Evolutionary conservation across 305 asterid genomes (phyloP).

Genomic region (Andrographis paniculata): DNA sequence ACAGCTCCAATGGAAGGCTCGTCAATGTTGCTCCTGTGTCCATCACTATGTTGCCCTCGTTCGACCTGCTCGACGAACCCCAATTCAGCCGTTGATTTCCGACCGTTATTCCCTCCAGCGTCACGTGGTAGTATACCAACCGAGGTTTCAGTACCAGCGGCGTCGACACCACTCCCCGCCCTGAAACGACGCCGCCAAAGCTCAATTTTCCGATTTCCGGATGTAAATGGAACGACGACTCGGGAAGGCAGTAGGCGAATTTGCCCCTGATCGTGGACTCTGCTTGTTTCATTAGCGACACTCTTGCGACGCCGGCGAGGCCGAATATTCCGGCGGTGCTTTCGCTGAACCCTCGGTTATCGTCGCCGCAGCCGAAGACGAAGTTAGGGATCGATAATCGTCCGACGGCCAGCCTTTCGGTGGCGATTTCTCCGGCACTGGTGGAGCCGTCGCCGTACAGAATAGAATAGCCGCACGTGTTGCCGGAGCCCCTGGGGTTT

Average conservation of each 20-base stretch:
- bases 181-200: slow-evolving; percentile 42
- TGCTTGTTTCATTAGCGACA: slow-evolving; percentile 38
- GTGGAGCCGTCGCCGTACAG: slow-evolving; percentile 33
- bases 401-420: slow-evolving; percentile 31
- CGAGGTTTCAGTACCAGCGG: slow-evolving; percentile 25
- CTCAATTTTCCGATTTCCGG: slow-evolving; percentile 26
- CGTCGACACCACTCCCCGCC: slow-evolving; percentile 26
- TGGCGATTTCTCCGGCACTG: slow-evolving; percentile 36
- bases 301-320: slow-evolving; percentile 38
- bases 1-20: slow-evolving; percentile 23
- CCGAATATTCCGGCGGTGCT: slow-evolving; percentile 49
- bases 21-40: slow-evolving; percentile 55
- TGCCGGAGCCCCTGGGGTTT: too few relatives aligned
- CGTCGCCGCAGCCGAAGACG: slow-evolving; percentile 46
- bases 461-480: slow-evolving; percentile 21
- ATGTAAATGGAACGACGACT: too few relatives aligned
- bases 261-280: slow-evolving; percentile 26
- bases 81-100: slow-evolving; percentile 24
- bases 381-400: slow-evolving; percentile 15
- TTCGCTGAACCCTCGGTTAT: slow-evolving; percentile 24
- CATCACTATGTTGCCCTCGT: slow-evolving; percentile 34
- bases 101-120: slow-evolving; percentile 37
- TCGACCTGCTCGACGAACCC: too few relatives aligned
- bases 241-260: slow-evolving; percentile 53
- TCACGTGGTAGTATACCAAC: slow-evolving; percentile 30